Percentiles rank a stretch among this genome's conserved stretches.
These are phyloP conservation scores for Psophocarpus tetragonolobus DNA, from an alignment of 306 rosid genomes.

Conservation along the genomic window DNA sequence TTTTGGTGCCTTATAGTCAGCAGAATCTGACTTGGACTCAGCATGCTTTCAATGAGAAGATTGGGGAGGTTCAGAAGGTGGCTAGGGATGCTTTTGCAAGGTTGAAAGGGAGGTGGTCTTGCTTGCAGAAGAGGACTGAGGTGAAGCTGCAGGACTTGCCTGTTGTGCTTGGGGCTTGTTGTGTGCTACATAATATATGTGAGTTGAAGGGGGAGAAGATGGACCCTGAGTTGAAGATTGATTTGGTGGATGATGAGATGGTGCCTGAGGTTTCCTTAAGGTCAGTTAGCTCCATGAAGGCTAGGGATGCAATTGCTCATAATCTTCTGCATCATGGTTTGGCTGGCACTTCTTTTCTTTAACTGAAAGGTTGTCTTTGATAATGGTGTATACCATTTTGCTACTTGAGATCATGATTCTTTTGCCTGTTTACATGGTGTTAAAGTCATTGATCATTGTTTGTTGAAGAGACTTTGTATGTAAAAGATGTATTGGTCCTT, in stretches of 20 bases:
- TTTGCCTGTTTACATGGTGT: slow-evolving; percentile 39
- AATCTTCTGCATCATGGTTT: slow-evolving; percentile 94
- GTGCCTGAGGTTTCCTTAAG: slow-evolving; percentile 67
- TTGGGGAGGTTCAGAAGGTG: slow-evolving; percentile 71
- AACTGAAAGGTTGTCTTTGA: slow-evolving; percentile 26
- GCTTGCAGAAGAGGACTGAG: slow-evolving; percentile 85
- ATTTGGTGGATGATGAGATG: slow-evolving; percentile 77
- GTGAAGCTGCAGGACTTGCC: slow-evolving; percentile 92
- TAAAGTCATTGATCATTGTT: slow-evolving; percentile 41
- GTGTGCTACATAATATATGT: slow-evolving; percentile 90
- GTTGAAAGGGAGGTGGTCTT: slow-evolving; percentile 88
- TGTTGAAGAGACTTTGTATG: slow-evolving; percentile 51
- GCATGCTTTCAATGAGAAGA: slow-evolving; percentile 90
- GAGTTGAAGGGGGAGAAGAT: slow-evolving; percentile 72
- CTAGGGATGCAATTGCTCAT: slow-evolving; percentile 92
- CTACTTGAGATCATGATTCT: slow-evolving; percentile 25
- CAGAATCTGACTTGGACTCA: slow-evolving; percentile 87
- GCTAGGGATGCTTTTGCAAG: slow-evolving; percentile 76
- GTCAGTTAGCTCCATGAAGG: slow-evolving; percentile 62
- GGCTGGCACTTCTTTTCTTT: slow-evolving; percentile 84
- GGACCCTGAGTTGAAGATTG: slow-evolving; percentile 54
- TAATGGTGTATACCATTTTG: not conserved
- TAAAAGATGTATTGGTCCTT: slow-evolving; percentile 45
- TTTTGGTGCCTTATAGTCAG: slow-evolving; percentile 85
- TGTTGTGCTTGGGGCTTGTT: slow-evolving; percentile 90